A percentile compares a stretch with the other conserved stretches of the same genome.
phyloP scores from a whole-genome alignment of 306 rosid genomes.

The Sphenostylis stenocarpa region DNA sequence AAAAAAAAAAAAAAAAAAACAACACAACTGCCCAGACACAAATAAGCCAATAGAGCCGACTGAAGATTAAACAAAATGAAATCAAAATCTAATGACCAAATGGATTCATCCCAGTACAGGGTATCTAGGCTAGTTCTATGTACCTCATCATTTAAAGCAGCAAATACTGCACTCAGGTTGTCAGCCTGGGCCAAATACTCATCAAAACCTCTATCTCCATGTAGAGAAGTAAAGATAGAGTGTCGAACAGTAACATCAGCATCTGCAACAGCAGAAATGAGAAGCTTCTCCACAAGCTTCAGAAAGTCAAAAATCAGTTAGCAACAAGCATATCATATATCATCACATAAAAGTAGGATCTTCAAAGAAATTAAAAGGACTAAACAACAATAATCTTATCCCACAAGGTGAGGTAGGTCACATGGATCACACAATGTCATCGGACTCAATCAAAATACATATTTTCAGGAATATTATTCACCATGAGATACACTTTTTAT shows the following conservation, averaged over 20 bases:
- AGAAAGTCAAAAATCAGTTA: slow-evolving; percentile 36
- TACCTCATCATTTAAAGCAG: slow-evolving; percentile 98
- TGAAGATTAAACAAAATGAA: slow-evolving; percentile 19
- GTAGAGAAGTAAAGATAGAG: slow-evolving; percentile 84
- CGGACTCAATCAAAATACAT: not conserved
- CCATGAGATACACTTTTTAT: not conserved
- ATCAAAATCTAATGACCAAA: slow-evolving; percentile 5
- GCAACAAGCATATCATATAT: slow-evolving; percentile 29
- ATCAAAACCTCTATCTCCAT: slow-evolving; percentile 90
- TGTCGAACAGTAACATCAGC: slow-evolving; percentile 95
- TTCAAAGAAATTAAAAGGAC: not conserved
- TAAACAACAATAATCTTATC: not conserved
- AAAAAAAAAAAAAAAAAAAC: slow-evolving; percentile 14
- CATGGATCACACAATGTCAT: not conserved
- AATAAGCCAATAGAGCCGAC: not conserved
- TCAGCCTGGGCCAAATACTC: slow-evolving; percentile 97
- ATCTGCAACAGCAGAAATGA: slow-evolving; percentile 95
- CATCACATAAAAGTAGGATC: not conserved
- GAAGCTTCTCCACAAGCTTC: slow-evolving; percentile 98
- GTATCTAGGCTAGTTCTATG: slow-evolving; percentile 39
- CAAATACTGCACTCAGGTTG: slow-evolving; percentile 88
- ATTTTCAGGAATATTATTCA: not conserved
- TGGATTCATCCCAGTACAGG: not conserved
- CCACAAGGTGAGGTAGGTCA: not conserved
- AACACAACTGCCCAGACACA: not conserved